A percentile compares a stretch with the other conserved stretches of the same genome.
phyloP scores from a whole-genome alignment of 805 yeast species.

The Lipomyces starkeyi region DNA sequence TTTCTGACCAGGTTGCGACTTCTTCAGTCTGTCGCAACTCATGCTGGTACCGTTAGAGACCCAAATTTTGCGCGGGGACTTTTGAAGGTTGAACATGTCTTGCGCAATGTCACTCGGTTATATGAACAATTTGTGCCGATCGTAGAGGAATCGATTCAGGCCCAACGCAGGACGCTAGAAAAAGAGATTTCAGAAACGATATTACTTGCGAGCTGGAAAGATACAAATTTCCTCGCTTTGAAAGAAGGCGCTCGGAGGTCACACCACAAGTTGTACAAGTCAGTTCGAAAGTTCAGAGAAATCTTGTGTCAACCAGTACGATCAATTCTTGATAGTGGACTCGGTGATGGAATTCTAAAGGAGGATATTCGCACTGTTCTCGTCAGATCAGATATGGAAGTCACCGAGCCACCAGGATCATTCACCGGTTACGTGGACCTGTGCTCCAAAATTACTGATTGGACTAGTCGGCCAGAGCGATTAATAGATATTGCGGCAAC shows the following conservation, averaged over 20 bases:
- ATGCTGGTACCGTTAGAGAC: conserved; percentile 48
- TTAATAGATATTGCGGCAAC: conserved; percentile 59
- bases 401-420: background rate
- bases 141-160: conserved; percentile 54
- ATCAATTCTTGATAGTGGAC: conserved; percentile 24
- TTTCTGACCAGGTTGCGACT: conserved; percentile 63
- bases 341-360: conserved; percentile 11
- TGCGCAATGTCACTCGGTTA: conserved; percentile 64
- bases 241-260: conserved; percentile 93
- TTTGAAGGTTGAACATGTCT: conserved; percentile 47
- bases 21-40: conserved; percentile 67
- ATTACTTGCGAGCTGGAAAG: conserved; percentile 94
- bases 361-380: background rate
- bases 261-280: conserved; percentile 80
- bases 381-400: background rate
- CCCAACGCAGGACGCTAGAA: conserved; percentile 61
- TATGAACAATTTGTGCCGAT: conserved; percentile 67
- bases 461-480: conserved; percentile 57
- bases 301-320: conserved; percentile 42
- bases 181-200: conserved; percentile 87
- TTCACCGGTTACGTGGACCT: background rate
- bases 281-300: conserved; percentile 79
- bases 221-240: conserved; percentile 89
- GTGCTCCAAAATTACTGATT: conserved; percentile 9
- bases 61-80: conserved; percentile 36